Base-by-base conservation (phyloP, 2,329 filamentous ascomycete genomes). In the Nemania sp. region DNA sequence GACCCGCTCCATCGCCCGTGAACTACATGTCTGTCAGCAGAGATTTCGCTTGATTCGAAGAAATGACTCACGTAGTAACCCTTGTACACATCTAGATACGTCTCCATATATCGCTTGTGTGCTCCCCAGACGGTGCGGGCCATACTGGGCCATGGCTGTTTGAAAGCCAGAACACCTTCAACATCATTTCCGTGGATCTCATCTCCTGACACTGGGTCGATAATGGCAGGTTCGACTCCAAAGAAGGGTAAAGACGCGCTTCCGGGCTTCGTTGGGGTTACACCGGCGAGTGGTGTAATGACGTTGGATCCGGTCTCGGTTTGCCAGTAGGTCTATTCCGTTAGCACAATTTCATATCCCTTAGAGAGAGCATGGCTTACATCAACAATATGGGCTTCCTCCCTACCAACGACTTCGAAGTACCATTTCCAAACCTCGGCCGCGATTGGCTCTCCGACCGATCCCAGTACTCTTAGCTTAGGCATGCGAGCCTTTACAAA, bases 341-440 rank as follows among this genome's bases (percentile, higher is more conserved):
- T 57, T 49, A 62, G 65, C 65, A 23, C 12, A 2, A 11, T 17
- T 33, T 26, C 30, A 14, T 30, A 34, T 45, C 20, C 24, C 7
- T 44, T 9, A 15, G 28, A 57, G 43, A 31, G 15, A n/a, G 34
- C 40, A 17, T 17, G 36, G 83, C 91, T 82, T 79, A 96, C 91
- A 72, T 99, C 94, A 50, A 97, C 87, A 72, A 99, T 81, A 69
- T 99, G 94, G 43, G 90, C 88, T 73, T 96, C 87, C 74, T 93
- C 88, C 80, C 91, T 95, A 68, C 94, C 94, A 48, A 99, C 91
- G 64, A 89, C 82, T 74, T 97, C 91, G 72, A 91, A 93, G 77
- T 97, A 99, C 94, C 94, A 99, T 77, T 97, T 97, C 94, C 94
- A 99, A 55, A 99, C 89, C 74, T 99, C 94, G 19, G 93, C 90